Evolutionary conservation across 73 alveolate genomes (phyloP).

Genomic region (Stentor roeselii): DNA sequence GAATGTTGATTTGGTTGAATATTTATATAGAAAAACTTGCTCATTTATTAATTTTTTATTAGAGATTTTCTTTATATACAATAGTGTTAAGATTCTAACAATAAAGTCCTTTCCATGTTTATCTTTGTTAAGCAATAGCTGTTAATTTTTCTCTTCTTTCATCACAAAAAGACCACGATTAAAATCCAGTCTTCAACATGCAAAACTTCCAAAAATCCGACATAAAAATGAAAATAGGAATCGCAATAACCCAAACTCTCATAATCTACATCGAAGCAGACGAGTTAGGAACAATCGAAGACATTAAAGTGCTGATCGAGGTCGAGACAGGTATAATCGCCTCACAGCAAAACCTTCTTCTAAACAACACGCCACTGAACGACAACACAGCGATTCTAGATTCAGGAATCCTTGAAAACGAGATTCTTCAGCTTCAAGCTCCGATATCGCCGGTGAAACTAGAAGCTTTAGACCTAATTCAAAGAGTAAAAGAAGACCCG

Average conservation of each 20-base stretch:
- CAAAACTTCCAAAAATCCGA: too few species aligned
- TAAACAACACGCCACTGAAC: slow-evolving; percentile 19
- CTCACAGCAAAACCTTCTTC: slow-evolving; percentile 26
- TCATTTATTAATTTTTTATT: too few species aligned
- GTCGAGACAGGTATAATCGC: slow-evolving; percentile 36
- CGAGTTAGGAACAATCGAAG: slow-evolving; percentile 50
- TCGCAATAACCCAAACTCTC: not conserved
- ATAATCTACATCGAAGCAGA: slow-evolving; percentile 35
- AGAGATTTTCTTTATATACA: too few species aligned
- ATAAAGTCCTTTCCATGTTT: too few species aligned
- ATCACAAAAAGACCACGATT: too few species aligned
- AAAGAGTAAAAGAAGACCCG: slow-evolving; percentile 26
- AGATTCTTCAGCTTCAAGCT: slow-evolving; percentile 19
- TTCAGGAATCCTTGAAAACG: slow-evolving; percentile 38
- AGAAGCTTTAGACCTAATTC: slow-evolving; percentile 16
- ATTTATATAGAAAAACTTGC: too few species aligned
- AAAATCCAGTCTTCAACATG: too few species aligned
- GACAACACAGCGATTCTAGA: slow-evolving; percentile 33
- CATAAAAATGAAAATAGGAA: not conserved
- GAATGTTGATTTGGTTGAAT: too few species aligned
- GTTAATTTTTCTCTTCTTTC: too few species aligned
- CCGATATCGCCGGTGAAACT: not conserved
- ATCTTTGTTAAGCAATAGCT: too few species aligned
- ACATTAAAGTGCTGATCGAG: slow-evolving; percentile 37
- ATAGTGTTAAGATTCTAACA: too few species aligned